Percentiles rank a stretch among this genome's conserved stretches.
Conservation (phyloP, 2,329 filamentous ascomycete species). For the Stemphylium vesicarium region DNA sequence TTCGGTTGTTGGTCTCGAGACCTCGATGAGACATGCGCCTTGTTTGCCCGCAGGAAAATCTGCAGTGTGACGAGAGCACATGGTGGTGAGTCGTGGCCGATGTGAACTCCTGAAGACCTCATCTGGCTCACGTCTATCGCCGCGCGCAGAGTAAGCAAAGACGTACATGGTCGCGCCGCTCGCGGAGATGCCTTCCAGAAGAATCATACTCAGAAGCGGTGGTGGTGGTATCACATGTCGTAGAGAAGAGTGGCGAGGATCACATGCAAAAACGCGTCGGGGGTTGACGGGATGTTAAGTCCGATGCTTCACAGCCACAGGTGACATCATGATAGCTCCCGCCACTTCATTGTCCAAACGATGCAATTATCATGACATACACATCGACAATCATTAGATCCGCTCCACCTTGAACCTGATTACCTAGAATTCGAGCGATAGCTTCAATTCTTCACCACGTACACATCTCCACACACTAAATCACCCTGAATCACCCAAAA, state of each 20-base stretch:
- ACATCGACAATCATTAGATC: background rate
- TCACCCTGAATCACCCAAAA: background rate
- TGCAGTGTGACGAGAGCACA: constrained; percentile 26
- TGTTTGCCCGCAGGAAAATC: constrained; percentile 1
- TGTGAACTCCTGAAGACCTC: background rate
- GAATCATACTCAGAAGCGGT: background rate
- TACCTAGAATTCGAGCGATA: background rate
- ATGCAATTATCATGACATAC: background rate
- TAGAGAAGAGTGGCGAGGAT: background rate
- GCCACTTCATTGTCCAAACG: background rate
- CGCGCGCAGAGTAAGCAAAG: background rate
- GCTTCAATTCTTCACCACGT: background rate
- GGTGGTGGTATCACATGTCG: background rate
- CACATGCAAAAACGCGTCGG: constrained; percentile 5
- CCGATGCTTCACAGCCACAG: constrained; percentile 6
- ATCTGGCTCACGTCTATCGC: background rate
- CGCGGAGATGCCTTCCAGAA: background rate
- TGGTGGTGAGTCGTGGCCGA: constrained; percentile 16
- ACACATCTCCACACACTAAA: background rate
- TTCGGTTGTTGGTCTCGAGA: constrained; percentile 13
- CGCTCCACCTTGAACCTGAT: background rate
- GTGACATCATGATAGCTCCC: constrained; percentile 9
- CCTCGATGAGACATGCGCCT: constrained; percentile 16
- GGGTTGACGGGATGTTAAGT: background rate
- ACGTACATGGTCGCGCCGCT: background rate